Conservation (phyloP, 2,329 filamentous ascomycete species). For the Teratosphaeria nubilosa region DNA sequence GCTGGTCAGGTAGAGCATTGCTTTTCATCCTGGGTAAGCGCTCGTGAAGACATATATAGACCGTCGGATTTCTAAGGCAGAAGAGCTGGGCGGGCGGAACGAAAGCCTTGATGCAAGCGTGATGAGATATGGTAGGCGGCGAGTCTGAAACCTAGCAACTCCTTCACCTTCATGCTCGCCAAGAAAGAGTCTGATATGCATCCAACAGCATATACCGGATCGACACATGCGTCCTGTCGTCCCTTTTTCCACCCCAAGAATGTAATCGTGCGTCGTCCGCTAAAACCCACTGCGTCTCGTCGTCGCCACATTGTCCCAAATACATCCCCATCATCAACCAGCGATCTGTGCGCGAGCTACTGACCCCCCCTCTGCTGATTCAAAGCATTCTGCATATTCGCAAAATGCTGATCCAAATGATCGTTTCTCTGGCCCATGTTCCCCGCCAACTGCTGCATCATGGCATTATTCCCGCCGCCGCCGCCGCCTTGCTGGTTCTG, state of each 20-base stretch:
- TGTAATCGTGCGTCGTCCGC: too few relatives aligned
- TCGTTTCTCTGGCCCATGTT: conserved; percentile 11
- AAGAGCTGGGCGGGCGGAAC: too few relatives aligned
- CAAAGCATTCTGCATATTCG: conserved; percentile 22
- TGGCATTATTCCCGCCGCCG: conserved; percentile 12
- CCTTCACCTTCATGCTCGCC: too few relatives aligned
- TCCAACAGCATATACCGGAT: too few relatives aligned
- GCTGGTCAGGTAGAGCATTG: too few relatives aligned
- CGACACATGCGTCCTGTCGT: neutral
- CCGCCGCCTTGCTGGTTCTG: conserved; percentile 10
- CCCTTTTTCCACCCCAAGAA: neutral
- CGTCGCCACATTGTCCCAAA: neutral
- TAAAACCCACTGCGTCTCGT: neutral
- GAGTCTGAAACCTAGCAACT: too few relatives aligned
- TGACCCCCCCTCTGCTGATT: conserved; percentile 8
- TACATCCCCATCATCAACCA: neutral
- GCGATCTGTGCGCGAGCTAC: neutral
- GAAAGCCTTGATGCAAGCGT: too few relatives aligned
- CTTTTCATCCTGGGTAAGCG: too few relatives aligned
- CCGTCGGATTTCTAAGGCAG: too few relatives aligned
- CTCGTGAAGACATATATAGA: too few relatives aligned
- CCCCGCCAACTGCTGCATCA: conserved; percentile 11
- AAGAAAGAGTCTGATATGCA: too few relatives aligned
- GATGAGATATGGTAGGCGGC: too few relatives aligned
- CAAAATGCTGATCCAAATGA: conserved; percentile 18